Evolutionary conservation across 306 rosid genomes (phyloP).

Genomic region (Argentina anserina): DNA sequence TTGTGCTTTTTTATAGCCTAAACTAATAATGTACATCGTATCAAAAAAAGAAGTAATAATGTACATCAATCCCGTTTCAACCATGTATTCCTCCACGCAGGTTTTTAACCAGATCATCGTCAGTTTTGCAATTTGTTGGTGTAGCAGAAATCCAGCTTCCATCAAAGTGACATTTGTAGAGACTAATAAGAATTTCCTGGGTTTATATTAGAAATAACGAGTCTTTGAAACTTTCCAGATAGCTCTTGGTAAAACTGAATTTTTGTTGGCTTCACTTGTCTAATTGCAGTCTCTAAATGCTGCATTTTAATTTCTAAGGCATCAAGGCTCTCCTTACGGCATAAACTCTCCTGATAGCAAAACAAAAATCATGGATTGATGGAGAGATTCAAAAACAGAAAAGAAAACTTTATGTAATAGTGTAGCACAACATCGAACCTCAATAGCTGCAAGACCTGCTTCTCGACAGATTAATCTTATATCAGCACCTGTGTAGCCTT

Average conservation of each 20-base stretch:
- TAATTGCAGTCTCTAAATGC: constrained; percentile 63
- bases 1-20: background rate
- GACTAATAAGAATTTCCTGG: background rate
- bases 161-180: background rate
- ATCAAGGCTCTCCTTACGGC: constrained; percentile 58
- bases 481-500: constrained; percentile 85
- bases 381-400: constrained; percentile 18
- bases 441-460: constrained; percentile 76
- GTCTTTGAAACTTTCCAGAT: constrained; percentile 68
- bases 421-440: constrained; percentile 50
- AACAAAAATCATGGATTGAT: constrained; percentile 8
- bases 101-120: background rate
- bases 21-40: background rate
- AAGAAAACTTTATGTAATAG: background rate
- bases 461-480: constrained; percentile 76
- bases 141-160: background rate
- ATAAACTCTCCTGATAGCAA: constrained; percentile 52
- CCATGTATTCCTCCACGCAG: background rate
- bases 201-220: constrained; percentile 40
- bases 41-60: too few relatives aligned
- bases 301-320: constrained; percentile 64
- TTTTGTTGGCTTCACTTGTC: constrained; percentile 60
- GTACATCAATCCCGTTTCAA: background rate
- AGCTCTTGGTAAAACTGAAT: constrained; percentile 57
- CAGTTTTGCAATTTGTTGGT: background rate